These are phyloP conservation scores for Umbellularia californica DNA, from an alignment of 164 flowering plant species.

Conservation along the genomic window DNA sequence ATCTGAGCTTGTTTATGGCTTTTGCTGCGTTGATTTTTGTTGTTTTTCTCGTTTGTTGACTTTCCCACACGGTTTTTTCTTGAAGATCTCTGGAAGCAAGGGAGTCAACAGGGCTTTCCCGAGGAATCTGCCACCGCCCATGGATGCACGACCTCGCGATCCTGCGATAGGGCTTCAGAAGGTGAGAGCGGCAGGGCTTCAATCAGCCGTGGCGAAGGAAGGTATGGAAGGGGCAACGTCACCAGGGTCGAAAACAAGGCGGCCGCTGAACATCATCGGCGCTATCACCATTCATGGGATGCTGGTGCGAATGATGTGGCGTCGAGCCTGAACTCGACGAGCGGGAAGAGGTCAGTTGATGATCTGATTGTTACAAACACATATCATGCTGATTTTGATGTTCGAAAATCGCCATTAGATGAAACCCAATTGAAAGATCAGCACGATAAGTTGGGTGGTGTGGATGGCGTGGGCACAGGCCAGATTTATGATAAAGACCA, in stretches of 20 bases:
- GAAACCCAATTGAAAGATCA: conserved; percentile 40
- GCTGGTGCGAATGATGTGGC: conserved; percentile 24
- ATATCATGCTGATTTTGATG: conserved; percentile 28
- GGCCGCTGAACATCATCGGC: conserved; percentile 51
- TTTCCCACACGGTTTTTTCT: conserved; percentile 11
- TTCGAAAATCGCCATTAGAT: conserved; percentile 21
- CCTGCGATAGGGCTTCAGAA: conserved; percentile 50
- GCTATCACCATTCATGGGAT: conserved; percentile 36
- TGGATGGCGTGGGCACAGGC: conserved; percentile 39
- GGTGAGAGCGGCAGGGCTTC: conserved; percentile 47
- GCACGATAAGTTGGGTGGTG: conserved; percentile 44
- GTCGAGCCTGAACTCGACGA: conserved; percentile 17
- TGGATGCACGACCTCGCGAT: conserved; percentile 47
- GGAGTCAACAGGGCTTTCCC: conserved; percentile 55
- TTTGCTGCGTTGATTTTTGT: too few relatives aligned
- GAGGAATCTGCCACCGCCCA: conserved; percentile 57
- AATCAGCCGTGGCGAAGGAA: conserved; percentile 45
- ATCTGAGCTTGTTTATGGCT: background rate
- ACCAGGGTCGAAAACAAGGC: conserved; percentile 49
- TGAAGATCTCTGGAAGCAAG: conserved; percentile 86
- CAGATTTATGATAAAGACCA: conserved; percentile 48
- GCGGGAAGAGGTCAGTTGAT: conserved; percentile 42
- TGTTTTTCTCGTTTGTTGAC: background rate
- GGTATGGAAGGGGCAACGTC: conserved; percentile 33
- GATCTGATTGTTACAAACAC: conserved; percentile 16